Base-by-base conservation (phyloP, 345 rosid species). In the Eucalyptus erythrocorys region DNA sequence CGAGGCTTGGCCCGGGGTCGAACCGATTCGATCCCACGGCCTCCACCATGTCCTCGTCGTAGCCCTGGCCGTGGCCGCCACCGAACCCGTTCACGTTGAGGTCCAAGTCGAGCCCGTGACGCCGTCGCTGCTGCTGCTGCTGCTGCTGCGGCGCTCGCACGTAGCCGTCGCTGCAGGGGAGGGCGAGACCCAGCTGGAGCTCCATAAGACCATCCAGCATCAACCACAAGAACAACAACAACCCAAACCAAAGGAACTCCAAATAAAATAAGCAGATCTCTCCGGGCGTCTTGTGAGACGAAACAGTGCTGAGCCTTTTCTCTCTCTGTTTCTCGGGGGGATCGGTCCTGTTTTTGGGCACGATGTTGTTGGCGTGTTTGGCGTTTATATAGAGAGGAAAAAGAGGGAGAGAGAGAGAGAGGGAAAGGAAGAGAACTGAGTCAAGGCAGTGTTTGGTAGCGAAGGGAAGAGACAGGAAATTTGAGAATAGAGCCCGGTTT, bases 161-260 rank as follows among this genome's bases (percentile, higher is more conserved):
- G 82, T 17, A 27, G 71, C 64, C 84, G 14, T 85, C 47, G 82
- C 27, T 32, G 87, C 57, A 86, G 22, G 94, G 90, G 68, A 93
- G 94, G 85, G 93, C 89, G 9, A 94, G 93, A 85, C 93, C 92
- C 19, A 94, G 88, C 48, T 90, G 92, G 79, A 94, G 95, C 87
- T 94, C 94, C 94, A 93, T 93, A 6, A 21, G 47, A 40, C 47
- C 82, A 21, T 40, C 82, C 68, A 59, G 15, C 82, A 76, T 5
- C 82, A 59, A 1, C 66, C 12, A 30, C 68, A 27, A 17, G 43
- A 51, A 8, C 57, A 27, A 30, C 34, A 61, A 0, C 82, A 10
- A 76, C 16, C 82, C 82, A 27, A 76, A 76, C 47, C 21, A 40
- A 76, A 11, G 47, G 7, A 76, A 42, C 47, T 40, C 47, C 79